phyloP scores from a whole-genome alignment of 352 stramenopile genomes.

The Phytophthora sp. region DNA sequence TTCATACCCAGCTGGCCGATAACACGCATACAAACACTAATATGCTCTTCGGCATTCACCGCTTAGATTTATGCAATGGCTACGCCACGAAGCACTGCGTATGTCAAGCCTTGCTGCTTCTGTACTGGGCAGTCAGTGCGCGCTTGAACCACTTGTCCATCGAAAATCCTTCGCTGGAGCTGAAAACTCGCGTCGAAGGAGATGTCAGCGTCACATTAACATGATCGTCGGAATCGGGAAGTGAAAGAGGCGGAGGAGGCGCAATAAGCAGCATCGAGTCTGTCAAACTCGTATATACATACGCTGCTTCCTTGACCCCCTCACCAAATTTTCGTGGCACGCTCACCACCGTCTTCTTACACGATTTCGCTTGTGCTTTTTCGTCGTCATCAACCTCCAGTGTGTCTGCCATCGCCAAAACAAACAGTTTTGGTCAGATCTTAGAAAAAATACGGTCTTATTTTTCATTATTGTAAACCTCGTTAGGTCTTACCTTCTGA shows the following conservation, averaged over 20 bases:
- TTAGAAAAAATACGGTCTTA: background rate
- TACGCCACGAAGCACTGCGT: background rate
- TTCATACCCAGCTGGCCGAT: too few species aligned
- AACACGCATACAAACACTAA: too few species aligned
- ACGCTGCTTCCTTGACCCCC: background rate
- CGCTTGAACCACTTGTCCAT: slow-evolving; percentile 51
- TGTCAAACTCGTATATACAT: background rate
- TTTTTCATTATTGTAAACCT: background rate
- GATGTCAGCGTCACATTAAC: background rate
- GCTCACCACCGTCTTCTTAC: slow-evolving; percentile 19
- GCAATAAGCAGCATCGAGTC: slow-evolving; percentile 10
- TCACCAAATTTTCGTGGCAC: slow-evolving; percentile 22
- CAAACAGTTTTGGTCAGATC: too few species aligned
- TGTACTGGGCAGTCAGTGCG: slow-evolving; percentile 16
- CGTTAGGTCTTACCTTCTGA: slow-evolving; percentile 25
- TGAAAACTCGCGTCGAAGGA: slow-evolving; percentile 29
- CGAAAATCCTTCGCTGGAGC: slow-evolving; percentile 42
- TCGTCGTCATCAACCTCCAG: slow-evolving; percentile 9
- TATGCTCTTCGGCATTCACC: too few species aligned
- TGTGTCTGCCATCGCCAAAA: background rate
- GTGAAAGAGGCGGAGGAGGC: background rate
- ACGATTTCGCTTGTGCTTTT: background rate
- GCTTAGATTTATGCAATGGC: too few species aligned
- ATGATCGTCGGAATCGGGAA: background rate
- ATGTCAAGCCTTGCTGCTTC: slow-evolving; percentile 7